These are phyloP conservation scores for Botrytis aclada DNA, from an alignment of 2,329 filamentous ascomycete species.

Conservation along the genomic window DNA sequence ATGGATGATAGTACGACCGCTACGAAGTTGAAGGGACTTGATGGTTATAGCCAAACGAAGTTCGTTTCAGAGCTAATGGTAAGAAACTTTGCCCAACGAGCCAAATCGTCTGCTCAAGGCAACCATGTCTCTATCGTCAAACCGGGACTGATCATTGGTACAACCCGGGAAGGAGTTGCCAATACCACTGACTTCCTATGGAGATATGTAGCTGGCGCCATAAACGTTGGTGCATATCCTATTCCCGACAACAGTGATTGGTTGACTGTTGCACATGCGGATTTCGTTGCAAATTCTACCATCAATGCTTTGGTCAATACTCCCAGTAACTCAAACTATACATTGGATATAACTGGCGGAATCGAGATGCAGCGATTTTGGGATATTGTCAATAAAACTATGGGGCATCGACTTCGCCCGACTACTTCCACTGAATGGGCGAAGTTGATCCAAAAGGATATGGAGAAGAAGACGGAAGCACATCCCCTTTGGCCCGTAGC, in stretches of 20 bases:
- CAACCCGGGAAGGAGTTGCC: conserved; percentile 24
- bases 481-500: conserved; percentile 10
- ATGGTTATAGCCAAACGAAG: conserved; percentile 86
- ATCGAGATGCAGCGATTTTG: conserved; percentile 1
- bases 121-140: conserved; percentile 24
- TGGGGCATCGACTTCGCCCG: background rate
- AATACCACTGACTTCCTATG: conserved; percentile 32
- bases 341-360: background rate
- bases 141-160: conserved; percentile 29
- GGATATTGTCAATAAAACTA: background rate
- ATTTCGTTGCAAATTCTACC: background rate
- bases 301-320: conserved; percentile 6
- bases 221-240: conserved; percentile 21
- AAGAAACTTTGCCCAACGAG: conserved; percentile 13
- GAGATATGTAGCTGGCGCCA: conserved; percentile 26
- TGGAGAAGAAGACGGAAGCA: conserved; percentile 1
- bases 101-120: background rate
- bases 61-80: conserved; percentile 69
- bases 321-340: background rate
- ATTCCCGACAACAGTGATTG: conserved; percentile 3
- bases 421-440: background rate
- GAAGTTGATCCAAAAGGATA: background rate
- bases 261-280: conserved; percentile 9
- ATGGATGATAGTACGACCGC: background rate
- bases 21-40: conserved; percentile 38